phyloP scores from a whole-genome alignment of 139 green algal species.

The Tetradesmus obliquus region DNA sequence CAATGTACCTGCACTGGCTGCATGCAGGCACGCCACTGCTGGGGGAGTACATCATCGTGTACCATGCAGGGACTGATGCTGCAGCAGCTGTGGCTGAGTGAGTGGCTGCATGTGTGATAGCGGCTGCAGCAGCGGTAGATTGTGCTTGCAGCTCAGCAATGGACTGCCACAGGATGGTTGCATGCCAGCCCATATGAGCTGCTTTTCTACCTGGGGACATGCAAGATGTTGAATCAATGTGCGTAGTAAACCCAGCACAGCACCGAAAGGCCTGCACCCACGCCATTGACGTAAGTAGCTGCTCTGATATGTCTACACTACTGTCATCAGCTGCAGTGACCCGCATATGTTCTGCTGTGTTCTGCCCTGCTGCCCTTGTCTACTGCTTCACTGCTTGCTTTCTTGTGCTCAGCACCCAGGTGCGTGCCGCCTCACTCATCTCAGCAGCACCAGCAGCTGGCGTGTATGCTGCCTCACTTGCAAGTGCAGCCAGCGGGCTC shows the following conservation, averaged over 20 bases:
- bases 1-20: background rate
- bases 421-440: background rate
- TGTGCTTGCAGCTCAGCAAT: too few species aligned
- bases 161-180: too few species aligned
- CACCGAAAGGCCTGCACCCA: too few species aligned
- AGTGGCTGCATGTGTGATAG: background rate
- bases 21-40: background rate
- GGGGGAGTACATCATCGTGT: background rate
- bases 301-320: too few species aligned
- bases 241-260: too few species aligned
- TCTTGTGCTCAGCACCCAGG: background rate
- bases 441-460: background rate
- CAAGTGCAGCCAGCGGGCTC: background rate
- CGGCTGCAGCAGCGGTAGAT: too few species aligned
- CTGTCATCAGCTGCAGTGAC: too few species aligned
- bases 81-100: background rate
- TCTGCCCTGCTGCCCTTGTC: background rate
- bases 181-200: too few species aligned
- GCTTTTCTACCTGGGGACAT: too few species aligned
- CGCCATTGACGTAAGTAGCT: too few species aligned
- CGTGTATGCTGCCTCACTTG: background rate
- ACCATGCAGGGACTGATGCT: background rate
- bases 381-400: background rate
- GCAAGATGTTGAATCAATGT: too few species aligned
- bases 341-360: too few species aligned